Evolutionary conservation across 2,329 filamentous ascomycete species (phyloP).

Genomic region (Talaromyces piceae): DNA sequence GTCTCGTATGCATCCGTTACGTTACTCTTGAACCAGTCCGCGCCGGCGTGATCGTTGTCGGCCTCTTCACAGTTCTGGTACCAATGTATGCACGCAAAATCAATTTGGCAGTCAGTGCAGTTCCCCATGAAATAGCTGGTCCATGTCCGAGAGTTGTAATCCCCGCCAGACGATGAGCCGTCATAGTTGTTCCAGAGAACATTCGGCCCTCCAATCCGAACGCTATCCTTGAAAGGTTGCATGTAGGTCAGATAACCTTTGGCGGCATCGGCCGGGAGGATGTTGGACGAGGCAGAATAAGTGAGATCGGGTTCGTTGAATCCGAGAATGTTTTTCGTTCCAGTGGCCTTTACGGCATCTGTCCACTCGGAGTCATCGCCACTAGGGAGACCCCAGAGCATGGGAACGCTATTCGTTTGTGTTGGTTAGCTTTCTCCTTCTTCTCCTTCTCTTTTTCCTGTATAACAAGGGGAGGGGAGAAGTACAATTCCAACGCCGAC

Average conservation of each 20-base stretch:
- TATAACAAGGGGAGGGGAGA: background rate
- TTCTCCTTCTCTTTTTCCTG: too few species aligned
- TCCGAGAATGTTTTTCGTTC: background rate
- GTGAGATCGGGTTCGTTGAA: background rate
- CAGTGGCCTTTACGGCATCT: background rate
- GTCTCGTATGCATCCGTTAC: constrained; percentile 15
- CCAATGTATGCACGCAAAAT: constrained; percentile 29
- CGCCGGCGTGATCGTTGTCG: constrained; percentile 14
- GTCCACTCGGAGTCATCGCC: background rate
- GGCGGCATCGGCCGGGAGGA: background rate
- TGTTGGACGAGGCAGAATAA: background rate
- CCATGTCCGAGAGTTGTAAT: constrained; percentile 18
- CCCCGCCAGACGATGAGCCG: constrained; percentile 10
- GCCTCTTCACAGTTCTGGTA: constrained; percentile 20
- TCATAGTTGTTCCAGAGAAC: constrained; percentile 15
- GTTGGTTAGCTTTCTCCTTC: background rate
- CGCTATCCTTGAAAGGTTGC: background rate
- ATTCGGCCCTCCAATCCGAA: background rate
- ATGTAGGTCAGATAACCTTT: background rate
- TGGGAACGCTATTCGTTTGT: background rate
- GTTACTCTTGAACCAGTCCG: constrained; percentile 24
- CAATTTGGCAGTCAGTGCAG: constrained; percentile 25
- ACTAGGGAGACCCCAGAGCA: background rate
- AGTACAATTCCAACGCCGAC: background rate
- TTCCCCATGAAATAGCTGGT: constrained; percentile 20